Percentiles rank a stretch among this genome's conserved stretches.
Evolutionary conservation across 495 filamentous ascomycete species (phyloP).

Genomic region (Podospora pseudocomata): DNA sequence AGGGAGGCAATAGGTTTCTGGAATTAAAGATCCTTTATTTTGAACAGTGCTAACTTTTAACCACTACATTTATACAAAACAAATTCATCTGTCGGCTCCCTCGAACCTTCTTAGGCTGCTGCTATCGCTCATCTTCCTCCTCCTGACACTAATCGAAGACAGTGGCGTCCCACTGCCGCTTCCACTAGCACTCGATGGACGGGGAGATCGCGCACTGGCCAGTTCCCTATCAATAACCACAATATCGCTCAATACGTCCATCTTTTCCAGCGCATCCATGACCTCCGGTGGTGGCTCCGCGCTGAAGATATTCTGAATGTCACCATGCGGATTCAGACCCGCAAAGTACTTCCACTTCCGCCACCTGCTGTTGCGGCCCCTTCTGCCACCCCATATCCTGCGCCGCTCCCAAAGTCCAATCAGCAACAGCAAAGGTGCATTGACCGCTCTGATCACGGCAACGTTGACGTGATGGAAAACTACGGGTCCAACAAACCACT

Average conservation of each 20-base stretch:
- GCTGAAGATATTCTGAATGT: constrained; percentile 59
- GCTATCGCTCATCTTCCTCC: constrained; percentile 15
- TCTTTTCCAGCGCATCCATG: constrained; percentile 35
- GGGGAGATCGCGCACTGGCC: constrained; percentile 6
- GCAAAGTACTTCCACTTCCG: constrained; percentile 47
- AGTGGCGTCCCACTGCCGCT: not conserved
- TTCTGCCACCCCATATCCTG: constrained; percentile 33
- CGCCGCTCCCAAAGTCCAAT: constrained; percentile 54
- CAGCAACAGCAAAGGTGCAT: constrained; percentile 53
- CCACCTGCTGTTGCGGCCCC: constrained; percentile 18
- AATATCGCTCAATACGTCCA: constrained; percentile 28
- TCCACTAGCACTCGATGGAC: not conserved
- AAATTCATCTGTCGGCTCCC: constrained; percentile 5
- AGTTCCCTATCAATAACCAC: not conserved
- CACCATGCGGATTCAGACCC: constrained; percentile 54
- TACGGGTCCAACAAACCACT: constrained; percentile 49
- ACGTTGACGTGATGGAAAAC: constrained; percentile 64
- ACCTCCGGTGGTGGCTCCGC: constrained; percentile 54
- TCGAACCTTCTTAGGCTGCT: constrained; percentile 20
- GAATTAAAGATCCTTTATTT: not conserved
- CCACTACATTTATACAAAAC: not conserved
- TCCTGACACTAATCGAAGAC: constrained; percentile 10
- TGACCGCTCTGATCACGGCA: constrained; percentile 50
- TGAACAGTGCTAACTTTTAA: not conserved
- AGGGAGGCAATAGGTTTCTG: not conserved